Evolutionary conservation across 2,329 filamentous ascomycete species (phyloP).

Genomic region (Exophiala calicioides): DNA sequence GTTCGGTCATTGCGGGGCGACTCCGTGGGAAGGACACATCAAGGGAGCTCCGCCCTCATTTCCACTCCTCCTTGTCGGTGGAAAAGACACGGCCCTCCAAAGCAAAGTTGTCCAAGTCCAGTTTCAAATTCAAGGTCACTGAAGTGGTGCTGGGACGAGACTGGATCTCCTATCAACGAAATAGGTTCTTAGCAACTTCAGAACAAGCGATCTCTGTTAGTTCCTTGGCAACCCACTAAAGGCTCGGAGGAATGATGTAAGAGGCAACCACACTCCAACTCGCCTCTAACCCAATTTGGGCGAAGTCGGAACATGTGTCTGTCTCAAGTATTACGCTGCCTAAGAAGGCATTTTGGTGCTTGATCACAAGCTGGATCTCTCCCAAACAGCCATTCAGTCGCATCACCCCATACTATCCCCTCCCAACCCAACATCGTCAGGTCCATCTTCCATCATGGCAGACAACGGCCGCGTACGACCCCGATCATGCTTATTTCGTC

Average conservation of each 20-base stretch:
- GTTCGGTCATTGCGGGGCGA: slow-evolving; percentile 16
- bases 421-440: background rate
- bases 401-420: background rate
- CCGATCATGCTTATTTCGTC: background rate
- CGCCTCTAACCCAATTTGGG: background rate
- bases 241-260: too few relatives aligned
- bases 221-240: too few relatives aligned
- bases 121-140: too few relatives aligned
- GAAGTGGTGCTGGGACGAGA: too few relatives aligned
- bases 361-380: background rate
- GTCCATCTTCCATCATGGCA: slow-evolving; percentile 13
- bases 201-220: too few relatives aligned
- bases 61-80: background rate
- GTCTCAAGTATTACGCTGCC: slow-evolving; percentile 22
- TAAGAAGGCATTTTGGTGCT: too few relatives aligned
- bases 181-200: too few relatives aligned
- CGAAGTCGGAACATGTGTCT: slow-evolving; percentile 19
- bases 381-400: background rate
- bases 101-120: background rate
- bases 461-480: slow-evolving; percentile 19
- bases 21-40: background rate
- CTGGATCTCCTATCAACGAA: too few relatives aligned
- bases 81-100: too few relatives aligned
- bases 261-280: slow-evolving; percentile 5
- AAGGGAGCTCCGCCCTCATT: too few relatives aligned